Conservation (phyloP, 441 rosid species). For the Populus hybrid region DNA sequence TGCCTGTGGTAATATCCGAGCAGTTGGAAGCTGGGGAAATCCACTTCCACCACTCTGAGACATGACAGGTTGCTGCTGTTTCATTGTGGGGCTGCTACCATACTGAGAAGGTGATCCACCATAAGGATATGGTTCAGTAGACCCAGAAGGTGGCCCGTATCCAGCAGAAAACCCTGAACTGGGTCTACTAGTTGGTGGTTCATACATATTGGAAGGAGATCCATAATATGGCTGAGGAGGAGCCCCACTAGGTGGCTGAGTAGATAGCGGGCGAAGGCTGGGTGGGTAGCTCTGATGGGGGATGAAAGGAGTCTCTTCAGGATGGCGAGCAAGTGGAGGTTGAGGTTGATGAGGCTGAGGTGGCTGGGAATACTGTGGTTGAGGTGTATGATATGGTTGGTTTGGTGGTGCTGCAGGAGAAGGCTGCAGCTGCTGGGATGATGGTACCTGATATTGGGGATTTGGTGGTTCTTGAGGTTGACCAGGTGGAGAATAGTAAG, state of each 20-base stretch:
- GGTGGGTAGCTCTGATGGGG: conserved; percentile 58
- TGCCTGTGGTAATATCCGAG: conserved; percentile 70
- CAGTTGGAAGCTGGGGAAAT: conserved; percentile 80
- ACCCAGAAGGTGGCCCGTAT: conserved; percentile 43
- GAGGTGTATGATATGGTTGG: conserved; percentile 48
- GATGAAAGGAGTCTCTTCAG: conserved; percentile 55
- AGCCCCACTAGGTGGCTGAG: conserved; percentile 51
- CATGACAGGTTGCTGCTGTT: conserved; percentile 43
- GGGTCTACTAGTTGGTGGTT: conserved; percentile 58
- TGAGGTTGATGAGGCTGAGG: conserved; percentile 37
- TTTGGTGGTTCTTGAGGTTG: conserved; percentile 57
- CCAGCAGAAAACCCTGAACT: conserved; percentile 61
- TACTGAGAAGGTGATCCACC: conserved; percentile 62
- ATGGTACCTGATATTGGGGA: conserved; percentile 58
- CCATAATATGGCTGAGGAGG: conserved; percentile 65
- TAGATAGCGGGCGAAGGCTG: conserved; percentile 45
- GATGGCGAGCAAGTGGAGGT: conserved; percentile 54
- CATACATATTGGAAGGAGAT: conserved; percentile 50
- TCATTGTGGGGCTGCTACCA: conserved; percentile 48
- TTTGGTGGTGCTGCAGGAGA: conserved; percentile 44
- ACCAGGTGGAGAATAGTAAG: conserved; percentile 54
- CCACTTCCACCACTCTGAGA: conserved; percentile 46
- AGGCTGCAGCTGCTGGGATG: conserved; percentile 46
- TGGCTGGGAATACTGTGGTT: conserved; percentile 25
- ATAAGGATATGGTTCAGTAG: conserved; percentile 54